Evolutionary conservation across 2,329 filamentous ascomycete species (phyloP).

Genomic region (Diaporthe sp.): DNA sequence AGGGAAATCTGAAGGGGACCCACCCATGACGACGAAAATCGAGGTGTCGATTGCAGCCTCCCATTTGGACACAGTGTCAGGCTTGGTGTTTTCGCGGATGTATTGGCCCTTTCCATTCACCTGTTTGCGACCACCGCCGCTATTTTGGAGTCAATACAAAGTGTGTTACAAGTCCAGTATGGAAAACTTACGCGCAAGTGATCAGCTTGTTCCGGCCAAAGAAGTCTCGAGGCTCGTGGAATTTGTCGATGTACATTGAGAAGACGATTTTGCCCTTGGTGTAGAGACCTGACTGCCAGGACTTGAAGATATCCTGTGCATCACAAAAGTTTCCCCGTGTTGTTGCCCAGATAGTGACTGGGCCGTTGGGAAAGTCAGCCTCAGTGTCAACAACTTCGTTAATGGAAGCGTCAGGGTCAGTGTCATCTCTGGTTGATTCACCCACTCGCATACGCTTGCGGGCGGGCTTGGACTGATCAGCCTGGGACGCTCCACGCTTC

Average conservation of each 20-base stretch:
- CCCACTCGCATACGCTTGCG: neutral
- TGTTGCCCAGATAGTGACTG: slow-evolving; percentile 69
- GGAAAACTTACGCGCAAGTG: slow-evolving; percentile 67
- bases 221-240: slow-evolving; percentile 67
- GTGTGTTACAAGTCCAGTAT: neutral
- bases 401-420: neutral
- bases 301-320: slow-evolving; percentile 72
- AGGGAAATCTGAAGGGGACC: slow-evolving; percentile 40
- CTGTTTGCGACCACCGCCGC: slow-evolving; percentile 65
- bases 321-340: slow-evolving; percentile 74
- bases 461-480: neutral
- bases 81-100: neutral
- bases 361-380: neutral
- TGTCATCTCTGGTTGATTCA: neutral
- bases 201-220: slow-evolving; percentile 75
- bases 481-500: neutral
- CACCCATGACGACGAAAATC: slow-evolving; percentile 69
- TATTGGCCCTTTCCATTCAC: neutral
- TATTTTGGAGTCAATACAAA: slow-evolving; percentile 43
- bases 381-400: neutral
- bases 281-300: slow-evolving; percentile 73
- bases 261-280: slow-evolving; percentile 61
- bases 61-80: neutral
- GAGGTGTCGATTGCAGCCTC: slow-evolving; percentile 52
- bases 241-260: slow-evolving; percentile 71